phyloP scores from a whole-genome alignment of 2,329 filamentous ascomycete genomes.

The Exophiala bonariae region DNA sequence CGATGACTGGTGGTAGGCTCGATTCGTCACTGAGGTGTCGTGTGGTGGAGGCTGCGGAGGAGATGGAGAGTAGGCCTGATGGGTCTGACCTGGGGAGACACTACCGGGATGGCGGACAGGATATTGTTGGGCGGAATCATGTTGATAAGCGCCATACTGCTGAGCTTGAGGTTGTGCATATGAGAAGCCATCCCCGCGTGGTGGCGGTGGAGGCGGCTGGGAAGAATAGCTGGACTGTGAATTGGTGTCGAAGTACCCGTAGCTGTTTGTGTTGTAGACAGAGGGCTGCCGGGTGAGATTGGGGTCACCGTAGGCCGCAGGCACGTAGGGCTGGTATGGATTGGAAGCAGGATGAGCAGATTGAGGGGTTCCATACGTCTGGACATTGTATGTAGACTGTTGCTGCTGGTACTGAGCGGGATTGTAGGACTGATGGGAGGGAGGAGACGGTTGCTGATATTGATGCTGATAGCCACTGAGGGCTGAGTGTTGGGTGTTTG shows the following conservation, averaged over 20 bases:
- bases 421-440: conserved; percentile 56
- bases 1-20: conserved; percentile 31
- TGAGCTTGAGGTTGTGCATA: conserved; percentile 12
- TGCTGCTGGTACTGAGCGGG: conserved; percentile 57
- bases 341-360: conserved; percentile 19
- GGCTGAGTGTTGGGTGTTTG: conserved; percentile 42
- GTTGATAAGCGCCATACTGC: conserved; percentile 19
- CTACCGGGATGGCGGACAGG: conserved; percentile 11
- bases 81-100: conserved; percentile 12
- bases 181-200: conserved; percentile 18
- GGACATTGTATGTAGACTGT: conserved; percentile 67
- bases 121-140: conserved; percentile 17
- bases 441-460: conserved; percentile 42
- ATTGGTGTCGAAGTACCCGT: conserved; percentile 29
- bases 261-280: conserved; percentile 19
- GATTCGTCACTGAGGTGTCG: conserved; percentile 40
- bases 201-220: conserved; percentile 31
- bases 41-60: conserved; percentile 41
- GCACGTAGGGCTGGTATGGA: conserved; percentile 50
- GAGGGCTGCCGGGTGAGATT: conserved; percentile 21
- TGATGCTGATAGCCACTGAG: conserved; percentile 53
- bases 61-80: conserved; percentile 28
- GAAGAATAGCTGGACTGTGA: conserved; percentile 31
- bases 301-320: conserved; percentile 47
- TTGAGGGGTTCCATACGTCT: conserved; percentile 50